phyloP scores from a whole-genome alignment of 1,284 basidiomycete genomes.

The Tilletia walkeri region DNA sequence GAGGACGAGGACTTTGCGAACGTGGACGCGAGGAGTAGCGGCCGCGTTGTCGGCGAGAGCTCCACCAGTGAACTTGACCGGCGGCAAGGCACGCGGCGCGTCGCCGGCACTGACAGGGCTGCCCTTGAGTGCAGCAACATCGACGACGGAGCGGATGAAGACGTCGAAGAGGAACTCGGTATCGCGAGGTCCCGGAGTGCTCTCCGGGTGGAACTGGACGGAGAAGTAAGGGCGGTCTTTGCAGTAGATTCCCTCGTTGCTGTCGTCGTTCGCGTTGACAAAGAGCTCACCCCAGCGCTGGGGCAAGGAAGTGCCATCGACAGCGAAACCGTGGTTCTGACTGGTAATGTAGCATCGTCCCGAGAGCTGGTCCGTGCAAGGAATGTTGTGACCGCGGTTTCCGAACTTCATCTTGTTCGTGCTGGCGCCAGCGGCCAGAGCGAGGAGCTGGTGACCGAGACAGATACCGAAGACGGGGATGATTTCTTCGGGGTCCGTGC shows the following conservation, averaged over 20 bases:
- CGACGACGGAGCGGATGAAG: constrained; percentile 82
- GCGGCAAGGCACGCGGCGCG: constrained; percentile 49
- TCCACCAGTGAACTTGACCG: constrained; percentile 84
- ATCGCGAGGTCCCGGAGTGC: constrained; percentile 94
- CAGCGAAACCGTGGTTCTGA: constrained; percentile 98
- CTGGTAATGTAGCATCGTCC: constrained; percentile 98
- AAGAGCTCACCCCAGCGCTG: constrained; percentile 90
- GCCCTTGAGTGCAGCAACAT: constrained; percentile 71
- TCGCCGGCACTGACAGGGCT: constrained; percentile 21
- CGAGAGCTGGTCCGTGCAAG: constrained; percentile 88
- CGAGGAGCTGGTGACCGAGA: constrained; percentile 94
- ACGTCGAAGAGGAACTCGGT: constrained; percentile 99
- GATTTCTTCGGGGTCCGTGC: constrained; percentile 62
- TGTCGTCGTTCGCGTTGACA: constrained; percentile 92
- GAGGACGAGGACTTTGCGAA: constrained; percentile 91
- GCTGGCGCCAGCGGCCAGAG: constrained; percentile 86
- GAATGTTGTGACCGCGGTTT: constrained; percentile 97
- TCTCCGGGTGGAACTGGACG: constrained; percentile 99
- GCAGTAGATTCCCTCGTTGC: constrained; percentile 92
- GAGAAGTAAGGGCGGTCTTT: constrained; percentile 86
- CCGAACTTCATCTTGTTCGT: constrained; percentile 99
- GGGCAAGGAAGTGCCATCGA: constrained; percentile 77
- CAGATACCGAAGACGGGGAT: constrained; percentile 97
- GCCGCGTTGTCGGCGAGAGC: constrained; percentile 77
- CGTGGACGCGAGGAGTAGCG: constrained; percentile 70